These are phyloP conservation scores for Apodospora peruviana DNA, from an alignment of 495 filamentous ascomycete species.

Conservation along the genomic window DNA sequence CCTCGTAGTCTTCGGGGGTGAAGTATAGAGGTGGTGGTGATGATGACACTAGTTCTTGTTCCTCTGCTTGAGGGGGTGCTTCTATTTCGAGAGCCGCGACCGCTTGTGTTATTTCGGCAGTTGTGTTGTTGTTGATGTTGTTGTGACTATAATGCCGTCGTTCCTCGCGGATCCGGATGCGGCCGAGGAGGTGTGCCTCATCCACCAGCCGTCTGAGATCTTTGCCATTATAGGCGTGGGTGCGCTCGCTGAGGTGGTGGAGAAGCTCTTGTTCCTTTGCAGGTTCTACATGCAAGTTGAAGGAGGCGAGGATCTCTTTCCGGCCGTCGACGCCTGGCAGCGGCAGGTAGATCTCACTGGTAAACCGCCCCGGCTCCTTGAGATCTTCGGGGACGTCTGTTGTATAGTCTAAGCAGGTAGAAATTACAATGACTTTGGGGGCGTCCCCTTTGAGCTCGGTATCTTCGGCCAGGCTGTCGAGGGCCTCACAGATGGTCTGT, in stretches of 20 bases:
- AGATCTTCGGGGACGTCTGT: conserved; percentile 71
- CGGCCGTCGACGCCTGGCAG: conserved; percentile 69
- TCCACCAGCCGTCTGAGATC: conserved; percentile 41
- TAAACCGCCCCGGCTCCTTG: conserved; percentile 59
- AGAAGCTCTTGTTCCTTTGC: conserved; percentile 33
- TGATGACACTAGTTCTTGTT: neutral
- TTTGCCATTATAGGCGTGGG: conserved; percentile 49
- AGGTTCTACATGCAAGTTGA: conserved; percentile 32
- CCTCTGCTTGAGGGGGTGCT: neutral
- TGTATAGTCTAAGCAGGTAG: conserved; percentile 66
- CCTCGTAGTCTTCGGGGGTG: conserved; percentile 36
- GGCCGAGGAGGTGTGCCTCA: conserved; percentile 28
- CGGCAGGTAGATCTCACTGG: conserved; percentile 70
- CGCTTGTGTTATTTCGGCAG: neutral
- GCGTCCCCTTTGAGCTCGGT: conserved; percentile 26
- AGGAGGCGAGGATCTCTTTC: conserved; percentile 63
- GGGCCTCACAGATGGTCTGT: conserved; percentile 44
- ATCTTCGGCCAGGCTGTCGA: conserved; percentile 43
- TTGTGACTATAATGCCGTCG: conserved; percentile 9
- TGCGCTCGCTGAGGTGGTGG: conserved; percentile 41
- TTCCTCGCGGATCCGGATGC: conserved; percentile 7
- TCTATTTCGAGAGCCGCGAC: neutral
- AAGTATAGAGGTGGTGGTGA: conserved; percentile 3
- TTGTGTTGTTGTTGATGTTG: neutral
- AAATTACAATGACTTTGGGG: conserved; percentile 56